Conservation (phyloP, 179 eudicot species). For the Beta macrorhiza region DNA sequence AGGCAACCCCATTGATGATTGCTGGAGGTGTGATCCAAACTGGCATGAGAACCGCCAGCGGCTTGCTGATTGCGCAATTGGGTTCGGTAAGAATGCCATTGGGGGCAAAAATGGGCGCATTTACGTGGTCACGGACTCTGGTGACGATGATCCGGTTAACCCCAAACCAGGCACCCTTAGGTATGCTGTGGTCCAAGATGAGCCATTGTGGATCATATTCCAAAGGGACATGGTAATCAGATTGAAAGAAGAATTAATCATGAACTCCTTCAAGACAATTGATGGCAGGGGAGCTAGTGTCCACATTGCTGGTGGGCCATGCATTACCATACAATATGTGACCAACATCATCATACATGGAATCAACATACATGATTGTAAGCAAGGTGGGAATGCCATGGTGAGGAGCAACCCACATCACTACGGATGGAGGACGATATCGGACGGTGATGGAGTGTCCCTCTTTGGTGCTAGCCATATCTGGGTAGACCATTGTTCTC, state of each 20-base stretch:
- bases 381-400: constrained; percentile 63
- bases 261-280: constrained; percentile 69
- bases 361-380: constrained; percentile 58
- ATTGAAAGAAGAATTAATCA: constrained; percentile 57
- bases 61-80: constrained; percentile 71
- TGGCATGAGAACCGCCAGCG: constrained; percentile 71
- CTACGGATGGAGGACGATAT: constrained; percentile 62
- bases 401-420: constrained; percentile 54
- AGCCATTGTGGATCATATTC: constrained; percentile 65
- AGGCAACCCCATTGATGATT: constrained; percentile 80
- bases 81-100: constrained; percentile 64
- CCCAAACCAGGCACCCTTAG: constrained; percentile 69
- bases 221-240: constrained; percentile 61
- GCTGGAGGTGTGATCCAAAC: constrained; percentile 73
- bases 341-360: constrained; percentile 66
- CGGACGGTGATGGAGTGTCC: constrained; percentile 71
- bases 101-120: constrained; percentile 67
- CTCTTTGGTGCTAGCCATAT: constrained; percentile 65
- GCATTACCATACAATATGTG: constrained; percentile 61
- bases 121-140: constrained; percentile 61
- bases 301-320: constrained; percentile 68
- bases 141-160: constrained; percentile 53
- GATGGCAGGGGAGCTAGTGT: constrained; percentile 71
- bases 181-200: constrained; percentile 59
- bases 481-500: constrained; percentile 63